Percentiles rank a stretch among this genome's conserved stretches.
phyloP scores from a whole-genome alignment of 2,329 filamentous ascomycete species.

The Botrytis elliptica region DNA sequence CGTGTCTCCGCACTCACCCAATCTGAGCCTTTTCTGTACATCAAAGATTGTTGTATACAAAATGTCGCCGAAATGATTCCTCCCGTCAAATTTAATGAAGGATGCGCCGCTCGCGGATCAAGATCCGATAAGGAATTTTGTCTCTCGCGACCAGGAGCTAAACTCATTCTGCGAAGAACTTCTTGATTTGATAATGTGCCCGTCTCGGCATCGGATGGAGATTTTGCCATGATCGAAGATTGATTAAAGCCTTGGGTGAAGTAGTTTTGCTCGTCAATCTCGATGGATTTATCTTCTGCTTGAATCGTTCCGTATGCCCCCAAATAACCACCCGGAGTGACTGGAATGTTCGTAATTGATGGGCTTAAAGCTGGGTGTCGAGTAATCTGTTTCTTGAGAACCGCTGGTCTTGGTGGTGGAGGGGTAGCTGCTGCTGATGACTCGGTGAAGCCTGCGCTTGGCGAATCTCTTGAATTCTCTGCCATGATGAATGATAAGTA shows the following conservation, averaged over 20 bases:
- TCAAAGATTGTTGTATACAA: conserved; percentile 59
- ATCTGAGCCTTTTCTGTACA: conserved; percentile 57
- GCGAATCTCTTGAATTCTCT: conserved; percentile 14
- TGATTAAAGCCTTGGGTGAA: conserved; percentile 30
- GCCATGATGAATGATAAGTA: conserved; percentile 20
- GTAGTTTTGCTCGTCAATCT: conserved; percentile 27
- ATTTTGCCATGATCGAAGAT: conserved; percentile 32
- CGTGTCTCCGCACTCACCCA: conserved; percentile 52
- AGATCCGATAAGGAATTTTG: conserved; percentile 54
- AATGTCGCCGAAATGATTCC: conserved; percentile 67
- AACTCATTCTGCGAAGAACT: conserved; percentile 47
- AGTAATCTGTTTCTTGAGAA: conserved; percentile 26
- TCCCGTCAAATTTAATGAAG: conserved; percentile 58
- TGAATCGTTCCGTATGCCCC: conserved; percentile 28
- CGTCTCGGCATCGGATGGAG: conserved; percentile 35
- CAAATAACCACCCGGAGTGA: conserved; percentile 36
- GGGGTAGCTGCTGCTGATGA: background rate
- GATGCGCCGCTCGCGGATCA: conserved; percentile 51
- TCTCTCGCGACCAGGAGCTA: conserved; percentile 31
- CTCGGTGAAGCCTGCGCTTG: conserved; percentile 7
- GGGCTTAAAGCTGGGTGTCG: conserved; percentile 36
- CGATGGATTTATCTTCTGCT: conserved; percentile 17
- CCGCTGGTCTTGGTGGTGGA: background rate
- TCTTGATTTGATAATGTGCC: conserved; percentile 44
- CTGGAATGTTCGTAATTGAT: conserved; percentile 34